phyloP scores from a whole-genome alignment of 1,284 basidiomycete genomes.

The Pascua sp. region DNA sequence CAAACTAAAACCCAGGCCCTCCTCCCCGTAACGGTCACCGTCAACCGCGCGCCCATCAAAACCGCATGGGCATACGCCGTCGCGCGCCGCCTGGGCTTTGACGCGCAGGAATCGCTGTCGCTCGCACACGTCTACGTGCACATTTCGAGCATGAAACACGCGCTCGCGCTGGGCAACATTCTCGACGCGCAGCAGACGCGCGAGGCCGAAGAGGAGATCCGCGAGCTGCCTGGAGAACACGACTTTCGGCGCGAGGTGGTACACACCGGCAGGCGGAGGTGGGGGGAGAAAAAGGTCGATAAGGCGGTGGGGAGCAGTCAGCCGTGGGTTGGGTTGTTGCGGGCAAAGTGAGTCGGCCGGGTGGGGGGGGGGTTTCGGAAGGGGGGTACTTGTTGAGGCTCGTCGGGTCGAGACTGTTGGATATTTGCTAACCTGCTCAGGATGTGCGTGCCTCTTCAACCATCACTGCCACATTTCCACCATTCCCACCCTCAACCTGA shows the following conservation, averaged over 20 bases:
- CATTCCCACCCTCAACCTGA: too few relatives aligned
- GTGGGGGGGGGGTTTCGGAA: too few relatives aligned
- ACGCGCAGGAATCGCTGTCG: conserved; percentile 72
- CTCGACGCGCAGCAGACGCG: conserved; percentile 51
- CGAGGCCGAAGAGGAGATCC: conserved; percentile 44
- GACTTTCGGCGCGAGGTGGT: conserved; percentile 9
- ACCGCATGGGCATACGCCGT: conserved; percentile 86
- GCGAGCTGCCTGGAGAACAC: conserved; percentile 35
- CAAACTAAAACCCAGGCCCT: conserved; percentile 54
- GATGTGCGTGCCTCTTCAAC: too few relatives aligned
- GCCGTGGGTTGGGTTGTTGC: conserved; percentile 88
- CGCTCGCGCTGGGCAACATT: conserved; percentile 70
- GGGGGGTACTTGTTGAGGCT: too few relatives aligned
- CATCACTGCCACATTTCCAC: conserved; percentile 9
- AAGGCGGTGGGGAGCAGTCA: conserved; percentile 66
- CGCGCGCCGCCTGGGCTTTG: conserved; percentile 79
- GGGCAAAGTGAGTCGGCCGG: conserved; percentile 62
- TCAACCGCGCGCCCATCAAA: conserved; percentile 92
- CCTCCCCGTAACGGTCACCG: conserved; percentile 59
- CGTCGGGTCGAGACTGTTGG: too few relatives aligned
- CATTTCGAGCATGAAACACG: conserved; percentile 80
- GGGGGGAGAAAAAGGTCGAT: conserved; percentile 24
- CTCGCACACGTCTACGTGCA: conserved; percentile 72
- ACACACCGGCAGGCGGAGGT: conserved; percentile 3
- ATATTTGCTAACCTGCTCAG: too few relatives aligned